phyloP scores from a whole-genome alignment of 345 rosid species.

The Geranium brycei region DNA sequence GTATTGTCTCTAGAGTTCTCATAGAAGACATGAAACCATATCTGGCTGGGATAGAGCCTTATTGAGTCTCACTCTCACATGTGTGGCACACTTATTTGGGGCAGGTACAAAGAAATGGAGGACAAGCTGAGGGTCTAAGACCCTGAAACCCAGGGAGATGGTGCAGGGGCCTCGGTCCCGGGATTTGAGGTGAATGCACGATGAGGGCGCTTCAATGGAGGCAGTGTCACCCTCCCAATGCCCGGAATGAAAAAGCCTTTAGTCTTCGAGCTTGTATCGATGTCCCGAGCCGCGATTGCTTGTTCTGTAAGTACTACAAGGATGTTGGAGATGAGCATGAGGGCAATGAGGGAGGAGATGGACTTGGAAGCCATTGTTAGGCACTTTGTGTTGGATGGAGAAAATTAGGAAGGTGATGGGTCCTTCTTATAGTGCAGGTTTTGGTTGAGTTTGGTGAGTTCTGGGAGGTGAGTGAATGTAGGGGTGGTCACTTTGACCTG shows the following conservation, averaged over 20 bases:
- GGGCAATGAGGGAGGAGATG: constrained; percentile 14
- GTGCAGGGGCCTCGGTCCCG: constrained; percentile 44
- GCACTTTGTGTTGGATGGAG: constrained; percentile 1
- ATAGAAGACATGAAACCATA: too few relatives aligned
- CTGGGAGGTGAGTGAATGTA: constrained; percentile 22
- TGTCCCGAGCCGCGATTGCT: constrained; percentile 31
- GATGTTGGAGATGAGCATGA: constrained; percentile 13
- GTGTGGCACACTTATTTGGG: too few relatives aligned
- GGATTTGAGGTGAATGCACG: constrained; percentile 52
- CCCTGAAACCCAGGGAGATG: constrained; percentile 1
- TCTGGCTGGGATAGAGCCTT: too few relatives aligned
- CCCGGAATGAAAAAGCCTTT: constrained; percentile 46
- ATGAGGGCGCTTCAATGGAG: constrained; percentile 25
- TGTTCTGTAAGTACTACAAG: constrained; percentile 25
- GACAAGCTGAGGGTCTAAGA: neutral
- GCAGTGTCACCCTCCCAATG: constrained; percentile 44
- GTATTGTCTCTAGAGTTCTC: too few relatives aligned
- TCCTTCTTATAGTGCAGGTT: constrained; percentile 12
- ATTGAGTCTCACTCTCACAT: too few relatives aligned
- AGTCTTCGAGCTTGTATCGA: constrained; percentile 25
- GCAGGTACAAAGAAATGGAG: too few relatives aligned
- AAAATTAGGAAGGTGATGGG: neutral
- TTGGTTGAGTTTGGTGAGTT: constrained; percentile 15
- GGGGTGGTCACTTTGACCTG: too few relatives aligned
- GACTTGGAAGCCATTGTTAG: constrained; percentile 23